These are phyloP conservation scores for Monsonia emarginata DNA, from an alignment of 441 rosid genomes.

Conservation along the genomic window DNA sequence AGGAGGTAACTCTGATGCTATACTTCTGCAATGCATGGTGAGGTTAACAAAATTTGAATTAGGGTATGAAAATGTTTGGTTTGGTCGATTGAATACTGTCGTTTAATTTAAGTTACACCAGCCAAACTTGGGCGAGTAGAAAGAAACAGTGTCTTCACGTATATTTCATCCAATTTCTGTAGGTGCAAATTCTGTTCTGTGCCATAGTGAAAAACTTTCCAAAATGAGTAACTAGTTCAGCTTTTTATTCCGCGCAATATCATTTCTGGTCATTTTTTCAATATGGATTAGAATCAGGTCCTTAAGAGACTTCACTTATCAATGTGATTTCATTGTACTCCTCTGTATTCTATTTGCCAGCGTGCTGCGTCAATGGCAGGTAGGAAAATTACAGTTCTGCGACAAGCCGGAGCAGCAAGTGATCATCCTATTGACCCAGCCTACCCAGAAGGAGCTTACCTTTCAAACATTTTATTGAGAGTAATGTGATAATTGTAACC, in stretches of 20 bases:
- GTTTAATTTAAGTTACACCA: too few relatives aligned
- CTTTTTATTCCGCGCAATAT: too few relatives aligned
- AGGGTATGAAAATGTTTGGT: too few relatives aligned
- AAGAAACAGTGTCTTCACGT: background rate
- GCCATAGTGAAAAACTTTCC: too few relatives aligned
- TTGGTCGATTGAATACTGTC: background rate
- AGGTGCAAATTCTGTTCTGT: too few relatives aligned
- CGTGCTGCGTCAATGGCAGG: conserved; percentile 61
- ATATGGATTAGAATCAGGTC: too few relatives aligned
- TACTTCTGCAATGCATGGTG: background rate
- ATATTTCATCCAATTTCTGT: too few relatives aligned
- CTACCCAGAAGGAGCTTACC: conserved; percentile 76
- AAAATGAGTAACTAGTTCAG: too few relatives aligned
- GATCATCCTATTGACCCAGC: conserved; percentile 83
- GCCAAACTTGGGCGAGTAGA: background rate
- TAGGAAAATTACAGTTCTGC: conserved; percentile 49
- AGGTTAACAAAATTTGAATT: background rate
- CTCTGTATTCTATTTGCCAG: conserved; percentile 18
- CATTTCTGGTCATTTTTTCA: too few relatives aligned
- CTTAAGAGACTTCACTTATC: too few relatives aligned
- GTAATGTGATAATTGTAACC: conserved; percentile 26
- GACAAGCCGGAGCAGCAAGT: conserved; percentile 64
- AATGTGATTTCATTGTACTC: too few relatives aligned
- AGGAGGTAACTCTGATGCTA: too few relatives aligned
- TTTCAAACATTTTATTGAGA: conserved; percentile 52